Evolutionary conservation across 1,284 basidiomycete genomes (phyloP).

Genomic region (Trichosporon sp.): DNA sequence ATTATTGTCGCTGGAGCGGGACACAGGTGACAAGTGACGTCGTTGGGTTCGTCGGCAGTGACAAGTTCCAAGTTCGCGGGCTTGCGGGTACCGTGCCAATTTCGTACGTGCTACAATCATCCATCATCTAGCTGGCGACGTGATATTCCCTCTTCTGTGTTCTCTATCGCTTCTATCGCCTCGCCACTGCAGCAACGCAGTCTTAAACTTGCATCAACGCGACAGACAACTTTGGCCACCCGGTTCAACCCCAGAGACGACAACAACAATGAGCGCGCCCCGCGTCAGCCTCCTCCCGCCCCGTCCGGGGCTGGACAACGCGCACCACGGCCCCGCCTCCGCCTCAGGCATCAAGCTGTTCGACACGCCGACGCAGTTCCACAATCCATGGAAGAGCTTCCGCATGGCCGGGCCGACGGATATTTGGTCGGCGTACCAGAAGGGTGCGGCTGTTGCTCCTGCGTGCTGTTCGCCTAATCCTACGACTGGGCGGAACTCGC

Average conservation of each 20-base stretch:
- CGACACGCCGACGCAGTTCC: constrained; percentile 33
- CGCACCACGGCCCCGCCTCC: constrained; percentile 7
- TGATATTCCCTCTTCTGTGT: too few species aligned
- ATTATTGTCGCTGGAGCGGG: not conserved
- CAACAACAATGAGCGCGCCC: not conserved
- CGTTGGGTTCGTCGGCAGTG: not conserved
- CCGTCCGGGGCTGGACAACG: constrained; percentile 3
- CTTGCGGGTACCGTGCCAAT: too few species aligned
- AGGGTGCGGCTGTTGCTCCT: constrained; percentile 40
- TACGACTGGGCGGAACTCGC: not conserved
- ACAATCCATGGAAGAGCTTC: constrained; percentile 48
- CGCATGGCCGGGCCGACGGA: constrained; percentile 34
- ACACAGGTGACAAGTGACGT: too few species aligned
- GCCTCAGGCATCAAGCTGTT: not conserved
- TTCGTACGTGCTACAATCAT: not conserved
- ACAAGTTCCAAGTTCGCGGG: not conserved
- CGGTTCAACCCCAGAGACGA: not conserved
- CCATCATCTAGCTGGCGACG: too few species aligned
- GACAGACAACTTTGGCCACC: too few species aligned
- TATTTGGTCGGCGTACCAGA: constrained; percentile 37
- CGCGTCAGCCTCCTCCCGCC: not conserved
- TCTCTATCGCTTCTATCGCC: too few species aligned
- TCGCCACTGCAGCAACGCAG: too few species aligned
- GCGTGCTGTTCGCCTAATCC: constrained; percentile 8
- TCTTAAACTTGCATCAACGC: not conserved